Percentiles rank a stretch among this genome's conserved stretches.
Conservation (phyloP, 106 monocot genomes). For the Platanthera zijinensis region DNA sequence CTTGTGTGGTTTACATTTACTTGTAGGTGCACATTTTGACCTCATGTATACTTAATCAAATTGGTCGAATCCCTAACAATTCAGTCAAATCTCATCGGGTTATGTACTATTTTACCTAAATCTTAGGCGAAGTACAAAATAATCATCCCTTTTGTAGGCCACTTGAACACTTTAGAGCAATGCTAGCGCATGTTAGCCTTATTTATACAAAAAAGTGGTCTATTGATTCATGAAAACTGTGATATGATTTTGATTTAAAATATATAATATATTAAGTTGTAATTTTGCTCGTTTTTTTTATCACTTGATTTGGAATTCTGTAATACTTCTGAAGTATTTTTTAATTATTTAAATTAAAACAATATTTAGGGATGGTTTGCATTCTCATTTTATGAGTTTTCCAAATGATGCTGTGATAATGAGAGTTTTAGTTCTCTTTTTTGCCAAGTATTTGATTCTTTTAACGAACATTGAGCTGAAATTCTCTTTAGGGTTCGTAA, state of each 20-base stretch:
- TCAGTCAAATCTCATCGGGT: too few species aligned
- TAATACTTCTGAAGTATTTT: not conserved
- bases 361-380: not conserved
- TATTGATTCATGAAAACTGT: not conserved
- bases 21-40: too few species aligned
- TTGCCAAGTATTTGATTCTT: not conserved
- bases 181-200: not conserved
- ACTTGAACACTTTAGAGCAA: not conserved
- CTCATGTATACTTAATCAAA: too few species aligned
- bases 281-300: not conserved
- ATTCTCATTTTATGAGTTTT: not conserved
- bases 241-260: not conserved
- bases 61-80: too few species aligned
- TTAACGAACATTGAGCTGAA: not conserved
- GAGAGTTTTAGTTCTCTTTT: not conserved
- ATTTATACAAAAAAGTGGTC: not conserved
- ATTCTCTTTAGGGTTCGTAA: not conserved
- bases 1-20: too few species aligned
- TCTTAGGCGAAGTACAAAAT: too few species aligned
- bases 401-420: not conserved
- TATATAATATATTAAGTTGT: not conserved
- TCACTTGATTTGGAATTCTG: not conserved
- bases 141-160: too few species aligned
- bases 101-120: too few species aligned
- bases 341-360: not conserved